A percentile compares a stretch with the other conserved stretches of the same genome.
Conservation (phyloP, 805 yeast genomes). For the Metschnikowia reukaufii region DNA sequence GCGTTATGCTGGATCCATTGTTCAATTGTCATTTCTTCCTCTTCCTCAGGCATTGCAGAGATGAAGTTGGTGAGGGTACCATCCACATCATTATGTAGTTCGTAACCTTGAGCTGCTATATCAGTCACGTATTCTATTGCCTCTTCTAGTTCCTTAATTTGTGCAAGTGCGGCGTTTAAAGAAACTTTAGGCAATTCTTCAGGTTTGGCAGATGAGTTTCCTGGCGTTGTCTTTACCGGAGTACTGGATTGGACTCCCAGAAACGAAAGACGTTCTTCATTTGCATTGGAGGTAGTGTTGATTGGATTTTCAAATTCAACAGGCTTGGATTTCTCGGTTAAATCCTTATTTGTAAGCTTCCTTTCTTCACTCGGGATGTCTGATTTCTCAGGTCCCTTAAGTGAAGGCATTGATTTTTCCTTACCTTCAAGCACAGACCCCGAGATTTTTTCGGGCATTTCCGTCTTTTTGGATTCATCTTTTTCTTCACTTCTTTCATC, state of each 20-base stretch:
- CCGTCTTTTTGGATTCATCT: too few relatives aligned
- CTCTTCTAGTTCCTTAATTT: constrained; percentile 28
- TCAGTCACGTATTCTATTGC: constrained; percentile 35
- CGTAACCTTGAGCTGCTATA: constrained; percentile 37
- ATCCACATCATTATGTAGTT: constrained; percentile 60
- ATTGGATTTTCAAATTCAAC: too few relatives aligned
- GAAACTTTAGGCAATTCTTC: not conserved
- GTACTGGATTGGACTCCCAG: constrained; percentile 17
- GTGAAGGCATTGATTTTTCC: too few relatives aligned
- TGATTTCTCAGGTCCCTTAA: too few relatives aligned
- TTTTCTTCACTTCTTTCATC: too few relatives aligned
- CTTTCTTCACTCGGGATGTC: too few relatives aligned
- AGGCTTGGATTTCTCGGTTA: too few relatives aligned
- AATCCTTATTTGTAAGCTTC: not conserved
- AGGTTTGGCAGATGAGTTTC: too few relatives aligned
- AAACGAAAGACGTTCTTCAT: constrained; percentile 8
- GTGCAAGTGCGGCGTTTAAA: constrained; percentile 8
- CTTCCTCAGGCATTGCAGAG: constrained; percentile 66
- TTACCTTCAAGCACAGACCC: too few relatives aligned
- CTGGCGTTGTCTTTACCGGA: constrained; percentile 7
- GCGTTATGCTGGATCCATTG: constrained; percentile 68
- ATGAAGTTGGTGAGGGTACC: constrained; percentile 66
- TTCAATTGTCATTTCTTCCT: constrained; percentile 64
- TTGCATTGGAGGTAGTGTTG: not conserved
- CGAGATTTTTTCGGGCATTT: too few relatives aligned